phyloP scores from a whole-genome alignment of 2,329 filamentous ascomycete species.

The Endothia cerciana region DNA sequence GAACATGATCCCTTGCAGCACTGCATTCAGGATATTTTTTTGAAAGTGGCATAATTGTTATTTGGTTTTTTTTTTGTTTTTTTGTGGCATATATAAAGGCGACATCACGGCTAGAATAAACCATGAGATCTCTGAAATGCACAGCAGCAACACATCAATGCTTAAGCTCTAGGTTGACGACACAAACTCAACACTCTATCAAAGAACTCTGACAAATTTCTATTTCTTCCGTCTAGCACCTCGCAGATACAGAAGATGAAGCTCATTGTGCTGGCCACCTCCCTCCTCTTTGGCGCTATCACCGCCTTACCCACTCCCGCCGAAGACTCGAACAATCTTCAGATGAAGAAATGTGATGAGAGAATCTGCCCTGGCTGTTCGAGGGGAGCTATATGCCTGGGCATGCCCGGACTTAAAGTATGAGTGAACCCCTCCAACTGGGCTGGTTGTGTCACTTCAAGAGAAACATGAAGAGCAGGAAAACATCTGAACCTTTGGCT shows the following conservation, averaged over 20 bases:
- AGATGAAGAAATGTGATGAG: conserved; percentile 6
- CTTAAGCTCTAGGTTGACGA: not conserved
- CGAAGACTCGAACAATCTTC: not conserved
- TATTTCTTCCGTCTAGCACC: not conserved
- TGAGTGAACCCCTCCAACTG: not conserved
- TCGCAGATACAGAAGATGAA: conserved; percentile 2
- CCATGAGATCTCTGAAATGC: not conserved
- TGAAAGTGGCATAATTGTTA: not conserved
- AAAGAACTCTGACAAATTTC: too few relatives aligned
- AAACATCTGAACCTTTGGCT: not conserved
- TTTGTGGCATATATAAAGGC: not conserved
- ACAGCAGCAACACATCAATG: not conserved
- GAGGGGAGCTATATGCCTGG: not conserved
- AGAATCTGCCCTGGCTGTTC: conserved; percentile 2
- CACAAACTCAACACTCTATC: too few relatives aligned
- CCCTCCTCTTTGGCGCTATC: conserved; percentile 14
- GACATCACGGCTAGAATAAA: not conserved
- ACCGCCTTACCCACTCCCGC: not conserved
- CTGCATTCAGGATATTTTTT: not conserved
- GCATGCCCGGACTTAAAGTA: conserved; percentile 3
- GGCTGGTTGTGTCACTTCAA: not conserved
- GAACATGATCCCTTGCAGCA: not conserved
- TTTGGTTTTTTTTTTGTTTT: not conserved
- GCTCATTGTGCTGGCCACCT: conserved; percentile 1
- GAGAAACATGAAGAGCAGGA: not conserved